Conservation (phyloP, 2,329 filamentous ascomycete genomes). For the Teratosphaeria gauchensis region DNA sequence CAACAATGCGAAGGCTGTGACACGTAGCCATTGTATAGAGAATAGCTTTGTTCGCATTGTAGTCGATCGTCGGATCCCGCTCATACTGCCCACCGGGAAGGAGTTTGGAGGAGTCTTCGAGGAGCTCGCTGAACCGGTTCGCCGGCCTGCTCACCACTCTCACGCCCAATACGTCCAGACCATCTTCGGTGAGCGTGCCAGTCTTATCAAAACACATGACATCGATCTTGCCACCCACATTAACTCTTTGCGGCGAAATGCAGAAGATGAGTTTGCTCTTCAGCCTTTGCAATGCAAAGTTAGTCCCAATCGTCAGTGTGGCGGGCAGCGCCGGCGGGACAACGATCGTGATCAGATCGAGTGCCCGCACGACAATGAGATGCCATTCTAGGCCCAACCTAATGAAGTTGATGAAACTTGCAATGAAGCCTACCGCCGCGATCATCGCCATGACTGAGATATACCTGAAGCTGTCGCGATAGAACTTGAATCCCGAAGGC, state of each 20-base stretch:
- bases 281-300: slow-evolving; percentile 79
- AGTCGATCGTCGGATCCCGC: slow-evolving; percentile 50
- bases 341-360: slow-evolving; percentile 95
- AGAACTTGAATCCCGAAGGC: slow-evolving; percentile 96
- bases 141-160: slow-evolving; percentile 59
- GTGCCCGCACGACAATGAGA: slow-evolving; percentile 78
- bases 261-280: slow-evolving; percentile 91
- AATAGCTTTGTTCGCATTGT: slow-evolving; percentile 56
- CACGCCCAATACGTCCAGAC: slow-evolving; percentile 83
- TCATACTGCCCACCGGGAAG: slow-evolving; percentile 47
- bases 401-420: slow-evolving; percentile 88
- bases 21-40: slow-evolving; percentile 96
- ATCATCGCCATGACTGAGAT: slow-evolving; percentile 92
- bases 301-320: slow-evolving; percentile 91
- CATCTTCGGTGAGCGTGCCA: slow-evolving; percentile 94
- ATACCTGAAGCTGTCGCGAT: slow-evolving; percentile 93
- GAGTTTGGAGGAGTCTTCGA: slow-evolving; percentile 54
- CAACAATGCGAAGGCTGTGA: slow-evolving; percentile 78
- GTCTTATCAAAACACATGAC: slow-evolving; percentile 98
- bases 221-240: slow-evolving; percentile 91
- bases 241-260: slow-evolving; percentile 93
- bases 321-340: slow-evolving; percentile 91
- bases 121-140: slow-evolving; percentile 64
- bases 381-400: slow-evolving; percentile 76
- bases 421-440: slow-evolving; percentile 76